Conservation (phyloP, 148 eudicot genomes). For the Chenopodium album region DNA sequence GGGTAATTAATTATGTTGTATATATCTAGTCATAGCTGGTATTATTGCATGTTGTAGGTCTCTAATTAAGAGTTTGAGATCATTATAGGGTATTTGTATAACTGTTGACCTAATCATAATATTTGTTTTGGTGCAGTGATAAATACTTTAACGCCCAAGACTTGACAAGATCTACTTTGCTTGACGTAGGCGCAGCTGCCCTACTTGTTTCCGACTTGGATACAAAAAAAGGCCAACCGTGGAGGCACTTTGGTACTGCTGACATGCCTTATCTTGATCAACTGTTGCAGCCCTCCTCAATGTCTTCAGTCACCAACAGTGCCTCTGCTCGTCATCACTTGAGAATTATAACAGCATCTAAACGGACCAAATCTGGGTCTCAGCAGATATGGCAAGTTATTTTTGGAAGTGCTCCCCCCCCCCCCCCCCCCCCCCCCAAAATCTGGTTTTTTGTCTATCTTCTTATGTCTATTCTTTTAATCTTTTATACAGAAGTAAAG, state of each 20-base stretch:
- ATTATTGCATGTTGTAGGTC: not conserved
- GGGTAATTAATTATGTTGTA: slow-evolving; percentile 49
- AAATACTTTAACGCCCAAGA: slow-evolving; percentile 55
- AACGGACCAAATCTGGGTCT: slow-evolving; percentile 76
- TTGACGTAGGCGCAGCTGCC: slow-evolving; percentile 97
- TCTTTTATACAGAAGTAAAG: not conserved
- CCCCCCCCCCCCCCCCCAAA: not conserved
- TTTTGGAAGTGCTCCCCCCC: slow-evolving; percentile 3
- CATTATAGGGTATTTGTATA: slow-evolving; percentile 5
- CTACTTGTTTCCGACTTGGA: slow-evolving; percentile 89
- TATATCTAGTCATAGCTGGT: not conserved
- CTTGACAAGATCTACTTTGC: slow-evolving; percentile 60
- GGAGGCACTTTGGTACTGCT: slow-evolving; percentile 80
- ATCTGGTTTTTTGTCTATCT: not conserved
- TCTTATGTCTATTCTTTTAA: not conserved
- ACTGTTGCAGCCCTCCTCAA: slow-evolving; percentile 86
- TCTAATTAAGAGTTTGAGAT: slow-evolving; percentile 11
- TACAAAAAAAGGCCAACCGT: slow-evolving; percentile 73
- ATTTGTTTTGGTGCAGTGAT: slow-evolving; percentile 48
- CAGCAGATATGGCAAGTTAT: slow-evolving; percentile 75
- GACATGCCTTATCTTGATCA: slow-evolving; percentile 98
- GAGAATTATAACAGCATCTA: slow-evolving; percentile 88
- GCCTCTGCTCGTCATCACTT: slow-evolving; percentile 85
- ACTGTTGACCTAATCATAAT: slow-evolving; percentile 18
- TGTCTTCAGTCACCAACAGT: slow-evolving; percentile 70